Base-by-base conservation (phyloP, 2,329 filamentous ascomycete genomes). In the Leptosphaerulina australis region DNA sequence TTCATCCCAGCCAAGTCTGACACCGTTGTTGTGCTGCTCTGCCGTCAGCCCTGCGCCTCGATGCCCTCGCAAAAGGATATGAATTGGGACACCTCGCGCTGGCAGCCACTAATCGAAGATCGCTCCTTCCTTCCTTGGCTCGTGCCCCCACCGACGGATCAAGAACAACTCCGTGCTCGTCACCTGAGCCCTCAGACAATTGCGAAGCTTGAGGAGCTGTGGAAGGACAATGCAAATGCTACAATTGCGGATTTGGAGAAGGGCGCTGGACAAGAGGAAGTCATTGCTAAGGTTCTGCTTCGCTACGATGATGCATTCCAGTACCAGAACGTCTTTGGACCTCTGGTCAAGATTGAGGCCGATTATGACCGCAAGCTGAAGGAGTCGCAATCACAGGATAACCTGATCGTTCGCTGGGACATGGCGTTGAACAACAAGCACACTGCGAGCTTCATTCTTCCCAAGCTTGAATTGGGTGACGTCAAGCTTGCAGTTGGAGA, bases 321-420 rank as follows among this genome's bases (percentile, higher is more conserved):
- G 69, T 99, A 99, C 66, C 94, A 99, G 75, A 99, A 97, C 68
- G 94, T 97, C 25, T 99, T 99, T 71, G 94, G 94, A 0, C 94
- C 94, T 0, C 81, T 99, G 11, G 95, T 99, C 66, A 99, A 97
- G 79, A 99, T 99, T 75, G 94, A 99, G 74, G 96, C 94, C 33
- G 94, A 99, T 75, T 99, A 99, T 70, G 94, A 99, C 74, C 93
- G 95, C 74, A 97, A 99, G 76, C 82, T 99, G 64, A 99, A 99
- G 77, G 94, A 99, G 73, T 91, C 93, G 0, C 94, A 99, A 72
- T 96, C 91, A 1, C 94, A 99, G 75, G 94, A 99, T 75, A 90
- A 90, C n/a, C 78, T 99, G 30, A 84, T 92, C 30, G 91, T 99
- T 53, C 88, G 90, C 46, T 99, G 94, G 94, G 91, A 97, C 68